Conservation (phyloP, 2,329 filamentous ascomycete species). For the Coniochaeta pulveracea region DNA sequence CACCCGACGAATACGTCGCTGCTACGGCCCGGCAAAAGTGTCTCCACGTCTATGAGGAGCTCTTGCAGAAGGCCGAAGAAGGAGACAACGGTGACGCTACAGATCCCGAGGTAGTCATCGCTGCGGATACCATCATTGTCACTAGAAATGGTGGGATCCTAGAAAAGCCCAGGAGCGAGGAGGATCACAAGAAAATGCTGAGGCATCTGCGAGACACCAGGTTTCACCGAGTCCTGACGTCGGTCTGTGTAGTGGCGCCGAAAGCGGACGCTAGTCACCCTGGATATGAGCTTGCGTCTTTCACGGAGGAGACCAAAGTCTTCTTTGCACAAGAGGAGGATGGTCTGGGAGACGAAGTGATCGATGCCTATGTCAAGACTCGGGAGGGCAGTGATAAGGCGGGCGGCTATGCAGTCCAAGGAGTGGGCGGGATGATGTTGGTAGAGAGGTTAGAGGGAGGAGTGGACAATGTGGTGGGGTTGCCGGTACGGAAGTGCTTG, state of each 20-base stretch:
- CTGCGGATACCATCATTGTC: slow-evolving; percentile 85
- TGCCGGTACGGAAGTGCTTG: slow-evolving; percentile 71
- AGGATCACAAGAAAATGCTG: slow-evolving; percentile 76
- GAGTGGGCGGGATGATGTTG: slow-evolving; percentile 72
- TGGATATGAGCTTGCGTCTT: slow-evolving; percentile 70
- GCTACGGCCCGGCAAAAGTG: slow-evolving; percentile 79
- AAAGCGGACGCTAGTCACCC: slow-evolving; percentile 70
- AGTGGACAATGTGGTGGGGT: slow-evolving; percentile 87
- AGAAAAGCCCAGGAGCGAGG: slow-evolving; percentile 79
- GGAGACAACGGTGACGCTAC: slow-evolving; percentile 12
- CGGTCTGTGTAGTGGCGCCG: slow-evolving; percentile 74
- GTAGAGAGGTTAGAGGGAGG: slow-evolving; percentile 83
- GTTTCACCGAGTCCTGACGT: slow-evolving; percentile 75
- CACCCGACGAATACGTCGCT: slow-evolving; percentile 83
- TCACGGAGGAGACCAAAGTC: slow-evolving; percentile 88
- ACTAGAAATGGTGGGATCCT: slow-evolving; percentile 65
- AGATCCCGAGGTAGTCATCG: slow-evolving; percentile 77
- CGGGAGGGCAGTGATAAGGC: slow-evolving; percentile 93
- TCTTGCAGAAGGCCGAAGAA: slow-evolving; percentile 24
- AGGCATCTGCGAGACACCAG: slow-evolving; percentile 66
- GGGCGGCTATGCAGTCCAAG: slow-evolving; percentile 90
- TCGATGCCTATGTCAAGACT: slow-evolving; percentile 68
- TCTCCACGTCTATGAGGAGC: slow-evolving; percentile 52
- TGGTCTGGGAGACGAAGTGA: slow-evolving; percentile 63
- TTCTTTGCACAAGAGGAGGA: slow-evolving; percentile 59